Evolutionary conservation across 2,329 filamentous ascomycete species (phyloP).

Genomic region (Arthroderma uncinatum): DNA sequence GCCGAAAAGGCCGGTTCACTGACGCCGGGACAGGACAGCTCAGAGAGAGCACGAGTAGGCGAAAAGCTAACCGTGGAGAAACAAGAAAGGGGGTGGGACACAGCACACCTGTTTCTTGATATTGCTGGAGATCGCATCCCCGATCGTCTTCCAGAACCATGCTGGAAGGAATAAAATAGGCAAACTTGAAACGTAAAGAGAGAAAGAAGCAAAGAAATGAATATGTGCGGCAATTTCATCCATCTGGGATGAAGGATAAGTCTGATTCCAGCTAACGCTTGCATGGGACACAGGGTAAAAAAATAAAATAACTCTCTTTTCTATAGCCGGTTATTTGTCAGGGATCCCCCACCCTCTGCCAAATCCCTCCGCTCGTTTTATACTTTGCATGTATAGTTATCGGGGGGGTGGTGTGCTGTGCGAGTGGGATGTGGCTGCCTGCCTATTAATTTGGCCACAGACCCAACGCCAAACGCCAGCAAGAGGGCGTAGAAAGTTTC

Average conservation of each 20-base stretch:
- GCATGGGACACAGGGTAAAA: background rate
- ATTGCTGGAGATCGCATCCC: background rate
- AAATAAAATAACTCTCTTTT: background rate
- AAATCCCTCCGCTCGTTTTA: background rate
- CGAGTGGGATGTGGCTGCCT: background rate
- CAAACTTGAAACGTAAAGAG: background rate
- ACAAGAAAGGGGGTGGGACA: background rate
- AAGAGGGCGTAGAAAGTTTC: background rate
- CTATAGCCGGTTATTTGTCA: background rate
- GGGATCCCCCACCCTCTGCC: background rate
- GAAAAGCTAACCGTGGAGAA: background rate
- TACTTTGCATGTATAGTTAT: background rate
- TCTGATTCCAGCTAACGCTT: no score
- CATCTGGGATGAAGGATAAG: background rate
- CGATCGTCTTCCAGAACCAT: background rate
- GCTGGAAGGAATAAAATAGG: background rate
- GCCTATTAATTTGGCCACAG: background rate
- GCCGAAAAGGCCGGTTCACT: background rate
- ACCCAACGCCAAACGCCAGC: background rate
- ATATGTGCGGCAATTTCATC: background rate
- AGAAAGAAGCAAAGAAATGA: background rate
- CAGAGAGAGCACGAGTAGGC: background rate
- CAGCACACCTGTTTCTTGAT: background rate
- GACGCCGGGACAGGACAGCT: background rate
- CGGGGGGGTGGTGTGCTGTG: background rate